These are phyloP conservation scores for Lichtheimia ornata DNA, from an alignment of 371 early-diverging fungal species.

Conservation along the genomic window DNA sequence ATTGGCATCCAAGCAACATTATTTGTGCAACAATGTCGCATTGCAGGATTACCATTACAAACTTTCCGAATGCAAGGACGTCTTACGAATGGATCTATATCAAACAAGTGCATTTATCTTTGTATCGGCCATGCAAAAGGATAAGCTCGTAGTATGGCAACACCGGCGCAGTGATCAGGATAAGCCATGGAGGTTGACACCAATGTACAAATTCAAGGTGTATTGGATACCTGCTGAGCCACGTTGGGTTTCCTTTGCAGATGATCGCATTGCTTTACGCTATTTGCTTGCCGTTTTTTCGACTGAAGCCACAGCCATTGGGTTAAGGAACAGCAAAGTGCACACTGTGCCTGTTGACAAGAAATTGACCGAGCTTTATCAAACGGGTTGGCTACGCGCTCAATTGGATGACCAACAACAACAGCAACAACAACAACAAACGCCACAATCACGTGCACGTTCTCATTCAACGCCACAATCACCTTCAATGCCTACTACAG, in stretches of 20 bases:
- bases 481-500: not conserved
- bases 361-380: slow-evolving; percentile 27
- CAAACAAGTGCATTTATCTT: slow-evolving; percentile 41
- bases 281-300: slow-evolving; percentile 39
- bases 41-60: slow-evolving; percentile 44
- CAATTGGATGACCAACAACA: slow-evolving; percentile 9
- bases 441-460: not conserved
- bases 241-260: slow-evolving; percentile 41
- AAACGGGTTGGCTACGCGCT: slow-evolving; percentile 24
- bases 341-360: slow-evolving; percentile 33
- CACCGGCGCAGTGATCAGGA: slow-evolving; percentile 13
- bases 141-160: slow-evolving; percentile 48
- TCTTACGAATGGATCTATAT: slow-evolving; percentile 27
- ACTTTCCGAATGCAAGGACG: slow-evolving; percentile 40
- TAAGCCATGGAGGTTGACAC: slow-evolving; percentile 12
- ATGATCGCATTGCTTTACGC: slow-evolving; percentile 40
- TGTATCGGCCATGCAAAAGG: slow-evolving; percentile 32
- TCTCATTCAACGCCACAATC: slow-evolving; percentile 11
- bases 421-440: slow-evolving; percentile 3
- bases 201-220: slow-evolving; percentile 33
- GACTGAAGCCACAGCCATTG: slow-evolving; percentile 42
- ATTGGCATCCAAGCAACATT: slow-evolving; percentile 21
- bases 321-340: slow-evolving; percentile 39
- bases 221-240: slow-evolving; percentile 51
- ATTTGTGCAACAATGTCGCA: slow-evolving; percentile 21